phyloP scores from a whole-genome alignment of 2,329 filamentous ascomycete species.

The Hypoxylon rubiginosum region DNA sequence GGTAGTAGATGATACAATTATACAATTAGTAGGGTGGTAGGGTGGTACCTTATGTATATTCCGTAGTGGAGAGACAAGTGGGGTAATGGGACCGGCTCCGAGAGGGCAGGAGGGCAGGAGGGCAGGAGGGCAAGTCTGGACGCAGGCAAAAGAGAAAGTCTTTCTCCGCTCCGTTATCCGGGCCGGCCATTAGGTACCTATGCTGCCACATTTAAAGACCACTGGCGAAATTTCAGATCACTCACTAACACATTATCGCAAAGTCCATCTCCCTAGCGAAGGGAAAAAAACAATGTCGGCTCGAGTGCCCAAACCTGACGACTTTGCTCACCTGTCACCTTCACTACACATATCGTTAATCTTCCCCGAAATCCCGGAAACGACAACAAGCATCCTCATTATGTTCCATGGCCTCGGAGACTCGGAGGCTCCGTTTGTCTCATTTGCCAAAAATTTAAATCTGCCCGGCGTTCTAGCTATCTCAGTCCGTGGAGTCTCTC shows the following conservation, averaged over 20 bases:
- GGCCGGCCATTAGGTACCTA: neutral
- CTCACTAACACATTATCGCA: neutral
- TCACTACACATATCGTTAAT: conserved; percentile 61
- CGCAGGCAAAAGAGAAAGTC: neutral
- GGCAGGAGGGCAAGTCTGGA: neutral
- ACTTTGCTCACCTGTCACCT: conserved; percentile 62
- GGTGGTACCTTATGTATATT: too few species aligned
- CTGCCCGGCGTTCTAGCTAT: conserved; percentile 84
- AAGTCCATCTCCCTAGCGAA: too few species aligned
- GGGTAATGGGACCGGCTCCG: too few species aligned
- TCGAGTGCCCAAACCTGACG: conserved; percentile 63
- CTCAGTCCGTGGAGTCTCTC: conserved; percentile 77
- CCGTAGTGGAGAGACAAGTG: too few species aligned
- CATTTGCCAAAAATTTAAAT: conserved; percentile 75
- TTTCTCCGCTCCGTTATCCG: neutral
- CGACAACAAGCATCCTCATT: conserved; percentile 80
- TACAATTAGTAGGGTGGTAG: too few species aligned
- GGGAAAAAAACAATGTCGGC: conserved; percentile 57
- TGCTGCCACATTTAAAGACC: neutral
- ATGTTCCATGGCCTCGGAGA: conserved; percentile 90
- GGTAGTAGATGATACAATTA: too few species aligned
- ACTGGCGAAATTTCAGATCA: neutral
- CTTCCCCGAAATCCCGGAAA: conserved; percentile 68
- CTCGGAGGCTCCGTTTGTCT: conserved; percentile 75
- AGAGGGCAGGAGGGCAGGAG: too few species aligned